Percentiles rank a stretch among this genome's conserved stretches.
Conservation (phyloP, 495 filamentous ascomycete genomes). For the Talaromyces wortmannii region DNA sequence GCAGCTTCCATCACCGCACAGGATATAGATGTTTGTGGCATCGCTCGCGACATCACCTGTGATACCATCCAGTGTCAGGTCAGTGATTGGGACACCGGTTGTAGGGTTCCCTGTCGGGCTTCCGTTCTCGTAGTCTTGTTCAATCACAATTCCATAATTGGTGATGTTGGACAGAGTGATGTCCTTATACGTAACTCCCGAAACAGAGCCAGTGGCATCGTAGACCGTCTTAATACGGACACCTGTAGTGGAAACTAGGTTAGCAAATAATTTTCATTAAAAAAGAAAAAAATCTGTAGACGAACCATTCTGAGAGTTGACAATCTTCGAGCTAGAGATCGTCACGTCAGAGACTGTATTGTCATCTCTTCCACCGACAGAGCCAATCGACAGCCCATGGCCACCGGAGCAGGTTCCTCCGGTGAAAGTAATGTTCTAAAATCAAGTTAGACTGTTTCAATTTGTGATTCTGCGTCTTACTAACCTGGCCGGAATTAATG, state of each 20-base stretch:
- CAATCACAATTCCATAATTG: conserved; percentile 58
- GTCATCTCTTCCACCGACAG: conserved; percentile 53
- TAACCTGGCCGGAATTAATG: conserved; percentile 49
- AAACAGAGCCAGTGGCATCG: conserved; percentile 48
- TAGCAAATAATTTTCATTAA: conserved; percentile 1
- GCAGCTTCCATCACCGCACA: conserved; percentile 43
- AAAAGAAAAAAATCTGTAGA: neutral
- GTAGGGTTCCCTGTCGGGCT: conserved; percentile 54
- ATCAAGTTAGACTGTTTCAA: conserved; percentile 8
- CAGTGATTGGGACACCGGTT: conserved; percentile 54
- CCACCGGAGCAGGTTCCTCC: conserved; percentile 50
- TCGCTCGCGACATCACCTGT: conserved; percentile 39
- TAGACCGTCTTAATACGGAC: conserved; percentile 61
- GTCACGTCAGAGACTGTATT: conserved; percentile 53
- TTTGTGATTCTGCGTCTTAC: neutral
- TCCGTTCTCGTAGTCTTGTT: conserved; percentile 66
- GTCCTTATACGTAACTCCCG: conserved; percentile 50
- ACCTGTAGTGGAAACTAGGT: neutral
- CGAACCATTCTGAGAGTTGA: conserved; percentile 46
- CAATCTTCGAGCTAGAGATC: conserved; percentile 43
- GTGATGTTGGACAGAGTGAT: conserved; percentile 52
- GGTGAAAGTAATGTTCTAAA: conserved; percentile 45
- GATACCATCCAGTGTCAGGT: conserved; percentile 44
- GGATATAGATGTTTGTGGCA: conserved; percentile 45
- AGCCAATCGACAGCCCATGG: conserved; percentile 68